Percentiles rank a stretch among this genome's conserved stretches.
Conservation (phyloP, 208 protist species). For the Leishmania tropica region DNA sequence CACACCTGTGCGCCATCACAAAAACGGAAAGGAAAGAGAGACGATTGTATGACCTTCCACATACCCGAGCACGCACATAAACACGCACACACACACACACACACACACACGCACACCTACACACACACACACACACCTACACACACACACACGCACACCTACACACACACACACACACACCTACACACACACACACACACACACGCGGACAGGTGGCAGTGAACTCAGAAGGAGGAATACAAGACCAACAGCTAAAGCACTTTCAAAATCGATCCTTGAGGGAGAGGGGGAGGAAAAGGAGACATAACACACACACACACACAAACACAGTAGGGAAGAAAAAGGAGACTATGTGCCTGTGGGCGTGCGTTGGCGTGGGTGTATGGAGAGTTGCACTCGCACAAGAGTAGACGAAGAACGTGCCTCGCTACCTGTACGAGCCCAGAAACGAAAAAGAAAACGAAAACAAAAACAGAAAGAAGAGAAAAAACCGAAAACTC, state of each 20-base stretch:
- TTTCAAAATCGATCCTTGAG: background rate
- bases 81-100: too few species aligned
- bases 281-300: background rate
- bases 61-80: background rate
- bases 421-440: conserved; percentile 14
- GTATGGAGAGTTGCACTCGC: background rate
- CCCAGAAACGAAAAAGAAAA: background rate
- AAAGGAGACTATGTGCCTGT: background rate
- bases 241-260: background rate
- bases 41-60: background rate
- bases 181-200: background rate
- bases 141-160: too few species aligned
- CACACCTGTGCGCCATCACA: background rate
- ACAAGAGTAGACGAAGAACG: conserved; percentile 16
- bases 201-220: background rate
- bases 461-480: background rate
- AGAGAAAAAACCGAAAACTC: background rate
- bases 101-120: background rate
- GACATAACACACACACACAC: background rate
- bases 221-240: background rate
- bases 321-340: background rate
- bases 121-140: background rate
- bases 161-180: background rate
- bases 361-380: background rate
- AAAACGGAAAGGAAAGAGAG: background rate